Evolutionary conservation across 2,329 filamentous ascomycete species (phyloP), one percentile per base, ranked within the genome.

Genomic region (Dothistroma septosporum): DNA sequence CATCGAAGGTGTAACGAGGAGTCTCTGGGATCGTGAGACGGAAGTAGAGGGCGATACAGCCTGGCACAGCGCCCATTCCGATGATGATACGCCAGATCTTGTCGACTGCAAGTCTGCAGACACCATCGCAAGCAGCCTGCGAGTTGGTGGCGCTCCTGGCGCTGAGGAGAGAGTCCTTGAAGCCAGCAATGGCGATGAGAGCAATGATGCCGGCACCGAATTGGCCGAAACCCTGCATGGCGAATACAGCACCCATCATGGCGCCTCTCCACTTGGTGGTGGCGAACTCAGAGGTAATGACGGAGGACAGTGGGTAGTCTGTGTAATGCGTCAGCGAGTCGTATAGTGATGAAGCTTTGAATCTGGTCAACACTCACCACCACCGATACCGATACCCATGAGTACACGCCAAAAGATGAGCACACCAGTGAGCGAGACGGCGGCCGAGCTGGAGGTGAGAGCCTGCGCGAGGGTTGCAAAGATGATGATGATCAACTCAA

Each of bases 1-100:
- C 84, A 72, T 94, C 90, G 69, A 94, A 93, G 31, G 91, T 94
- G 78, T 94, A 95, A 31, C 91, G 88, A 56, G 91, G 90, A 35
- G 90, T 93, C 77, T 95, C 91, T 24, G 91, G 91, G 66, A 95
- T 93, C 56, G 90, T 94, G 4, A 94, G 83, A 64, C 90, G 88
- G 77, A 90, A 94, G 80, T 94, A 94, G 19, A 95, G 84, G 21
- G 91, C 90, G 64, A 92, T 86, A 73, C 86, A 90, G 48, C 88
- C 90, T 1, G 90, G 90, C 9, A 94, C 84, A 49, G 88, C 89
- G 66, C 90, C 90, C 70, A 92, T 89, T 12, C 90, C 90, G 70
- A 94, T 90, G 53, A 94, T 82, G 14, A 86, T 82, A 67, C 90
- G 84, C 90, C 90, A 94, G 88, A 92, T 92, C 81, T 91, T 92